Percentiles rank a stretch among this genome's conserved stretches.
These are phyloP conservation scores for Cladorrhinum samala DNA, from an alignment of 495 filamentous ascomycete species.

Conservation along the genomic window DNA sequence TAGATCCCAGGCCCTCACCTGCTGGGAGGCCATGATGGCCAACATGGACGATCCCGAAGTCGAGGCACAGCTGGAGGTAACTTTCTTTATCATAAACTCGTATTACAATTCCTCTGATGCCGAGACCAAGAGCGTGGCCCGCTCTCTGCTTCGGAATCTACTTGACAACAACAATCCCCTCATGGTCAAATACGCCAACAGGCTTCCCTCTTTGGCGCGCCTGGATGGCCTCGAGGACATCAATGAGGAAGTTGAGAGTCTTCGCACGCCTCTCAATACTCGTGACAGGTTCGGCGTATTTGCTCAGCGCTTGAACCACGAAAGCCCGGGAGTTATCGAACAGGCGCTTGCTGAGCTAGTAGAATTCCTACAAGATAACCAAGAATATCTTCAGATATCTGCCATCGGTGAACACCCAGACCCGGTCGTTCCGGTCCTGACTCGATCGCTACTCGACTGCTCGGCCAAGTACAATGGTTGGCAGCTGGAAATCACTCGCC, in stretches of 20 bases:
- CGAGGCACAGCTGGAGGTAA: slow-evolving; percentile 73
- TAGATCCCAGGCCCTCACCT: slow-evolving; percentile 68
- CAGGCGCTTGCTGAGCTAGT: slow-evolving; percentile 72
- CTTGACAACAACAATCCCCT: slow-evolving; percentile 53
- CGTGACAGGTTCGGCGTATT: slow-evolving; percentile 59
- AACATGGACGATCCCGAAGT: slow-evolving; percentile 71
- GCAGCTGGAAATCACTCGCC: slow-evolving; percentile 56
- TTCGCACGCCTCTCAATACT: slow-evolving; percentile 52
- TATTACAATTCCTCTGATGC: slow-evolving; percentile 68
- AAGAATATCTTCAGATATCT: slow-evolving; percentile 73
- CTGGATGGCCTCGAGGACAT: slow-evolving; percentile 63
- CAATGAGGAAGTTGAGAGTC: slow-evolving; percentile 53
- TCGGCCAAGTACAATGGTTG: slow-evolving; percentile 69
- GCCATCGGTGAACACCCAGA: slow-evolving; percentile 83
- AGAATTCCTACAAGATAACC: slow-evolving; percentile 62
- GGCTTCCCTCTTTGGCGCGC: slow-evolving; percentile 70
- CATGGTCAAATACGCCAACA: slow-evolving; percentile 58
- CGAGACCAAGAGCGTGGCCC: slow-evolving; percentile 49
- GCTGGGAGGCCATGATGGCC: slow-evolving; percentile 74
- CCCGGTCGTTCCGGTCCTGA: slow-evolving; percentile 60
- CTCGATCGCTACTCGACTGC: slow-evolving; percentile 75
- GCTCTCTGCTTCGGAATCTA: slow-evolving; percentile 57
- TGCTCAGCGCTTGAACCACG: slow-evolving; percentile 64
- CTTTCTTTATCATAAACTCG: slow-evolving; percentile 75
- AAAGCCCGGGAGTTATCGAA: slow-evolving; percentile 75